A percentile compares a stretch with the other conserved stretches of the same genome.
Conservation (phyloP, 768 basidiomycete species). For the Mycena sanguinolenta region DNA sequence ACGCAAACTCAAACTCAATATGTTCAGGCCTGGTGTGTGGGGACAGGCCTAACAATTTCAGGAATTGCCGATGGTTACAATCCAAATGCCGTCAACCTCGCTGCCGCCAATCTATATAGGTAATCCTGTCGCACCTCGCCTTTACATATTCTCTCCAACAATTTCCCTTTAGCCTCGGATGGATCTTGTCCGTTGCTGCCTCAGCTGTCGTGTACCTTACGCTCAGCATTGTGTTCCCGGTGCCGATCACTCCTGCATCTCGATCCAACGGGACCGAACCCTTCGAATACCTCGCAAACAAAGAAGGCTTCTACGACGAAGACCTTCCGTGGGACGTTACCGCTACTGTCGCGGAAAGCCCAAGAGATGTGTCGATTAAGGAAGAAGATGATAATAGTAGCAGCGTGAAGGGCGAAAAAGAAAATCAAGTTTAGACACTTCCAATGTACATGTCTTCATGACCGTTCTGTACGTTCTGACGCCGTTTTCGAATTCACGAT, state of each 20-base stretch:
- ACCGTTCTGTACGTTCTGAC: not conserved
- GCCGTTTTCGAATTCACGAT: too few relatives aligned
- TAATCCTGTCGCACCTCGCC: not conserved
- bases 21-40: constrained; percentile 26
- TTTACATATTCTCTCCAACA: not conserved
- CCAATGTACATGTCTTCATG: not conserved
- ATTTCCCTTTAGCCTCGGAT: constrained; percentile 20
- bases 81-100: constrained; percentile 22
- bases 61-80: constrained; percentile 33
- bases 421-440: not conserved
- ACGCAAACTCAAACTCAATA: not conserved
- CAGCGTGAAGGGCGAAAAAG: constrained; percentile 26
- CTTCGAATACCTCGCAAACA: constrained; percentile 31
- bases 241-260: constrained; percentile 28
- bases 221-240: constrained; percentile 35
- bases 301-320: constrained; percentile 35
- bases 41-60: constrained; percentile 32
- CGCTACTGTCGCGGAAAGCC: not conserved
- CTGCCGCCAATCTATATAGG: constrained; percentile 32
- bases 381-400: constrained; percentile 17
- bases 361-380: constrained; percentile 20
- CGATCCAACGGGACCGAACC: constrained; percentile 2
- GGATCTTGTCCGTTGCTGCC: constrained; percentile 31
- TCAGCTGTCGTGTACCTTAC: constrained; percentile 26
- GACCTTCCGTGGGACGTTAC: constrained; percentile 37